phyloP scores from a whole-genome alignment of 129 eudicot species.

The Rutidosis leptorrhynchoides region DNA sequence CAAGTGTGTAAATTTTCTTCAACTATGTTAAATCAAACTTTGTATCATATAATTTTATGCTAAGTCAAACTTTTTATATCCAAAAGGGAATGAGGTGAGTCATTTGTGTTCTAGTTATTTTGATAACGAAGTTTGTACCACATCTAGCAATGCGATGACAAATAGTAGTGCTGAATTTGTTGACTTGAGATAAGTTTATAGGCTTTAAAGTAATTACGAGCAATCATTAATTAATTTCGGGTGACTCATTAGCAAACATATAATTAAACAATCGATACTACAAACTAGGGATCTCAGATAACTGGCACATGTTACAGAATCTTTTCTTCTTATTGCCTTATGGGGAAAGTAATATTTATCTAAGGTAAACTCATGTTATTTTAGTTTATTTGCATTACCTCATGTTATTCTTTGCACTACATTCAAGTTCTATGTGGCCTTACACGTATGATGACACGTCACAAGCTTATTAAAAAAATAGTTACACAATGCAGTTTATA shows the following conservation, averaged over 20 bases:
- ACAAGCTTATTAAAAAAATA: background rate
- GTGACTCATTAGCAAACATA: background rate
- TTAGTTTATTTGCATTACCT: background rate
- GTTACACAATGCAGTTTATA: background rate
- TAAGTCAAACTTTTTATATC: too few species aligned
- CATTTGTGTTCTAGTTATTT: too few species aligned
- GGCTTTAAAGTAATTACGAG: too few species aligned
- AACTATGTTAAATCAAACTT: too few species aligned
- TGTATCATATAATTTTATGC: too few species aligned
- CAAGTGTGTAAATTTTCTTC: too few species aligned
- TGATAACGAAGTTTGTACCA: too few species aligned
- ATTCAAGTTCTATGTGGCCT: background rate
- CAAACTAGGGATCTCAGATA: background rate
- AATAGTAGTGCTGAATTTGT: too few species aligned
- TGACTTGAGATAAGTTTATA: too few species aligned
- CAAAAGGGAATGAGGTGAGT: too few species aligned
- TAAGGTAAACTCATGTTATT: background rate
- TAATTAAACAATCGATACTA: background rate
- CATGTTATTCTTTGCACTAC: conserved; percentile 1
- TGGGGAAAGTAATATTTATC: conserved; percentile 2
- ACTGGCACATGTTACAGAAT: conserved; percentile 12
- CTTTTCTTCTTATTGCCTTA: background rate
- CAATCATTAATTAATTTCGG: background rate
- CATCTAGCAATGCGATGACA: too few species aligned
- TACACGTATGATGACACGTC: background rate